Evolutionary conservation across 148 eudicot species (phyloP), one percentile per base, ranked within the genome.

Genomic region (Vaccinium macrocarpon): DNA sequence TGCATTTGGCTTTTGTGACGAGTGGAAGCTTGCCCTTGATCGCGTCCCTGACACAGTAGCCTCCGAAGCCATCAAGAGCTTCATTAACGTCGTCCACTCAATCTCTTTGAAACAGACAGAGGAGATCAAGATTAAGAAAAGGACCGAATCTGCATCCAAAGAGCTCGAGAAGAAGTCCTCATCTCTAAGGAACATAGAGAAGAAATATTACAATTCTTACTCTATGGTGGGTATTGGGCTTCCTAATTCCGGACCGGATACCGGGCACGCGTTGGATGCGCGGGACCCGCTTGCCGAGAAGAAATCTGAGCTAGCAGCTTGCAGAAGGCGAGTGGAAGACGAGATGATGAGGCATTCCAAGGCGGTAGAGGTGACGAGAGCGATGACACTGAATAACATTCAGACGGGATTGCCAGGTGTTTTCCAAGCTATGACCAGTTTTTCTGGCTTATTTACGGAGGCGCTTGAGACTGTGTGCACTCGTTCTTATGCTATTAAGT

Each of bases 331-430:
- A 80, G 97, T 96, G 32, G 97, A 92, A 80, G 99, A 96, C 7
- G 98, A 96, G 88, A 91, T 92, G 94, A 78, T 90, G 85, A 96
- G 91, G 88, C 95, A 96, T 88, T 87, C 94, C 19, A 96, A 93
- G 88, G 95, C 98, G 9, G 97, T 94, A 38, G 99, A 96, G 84
- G 99, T 96, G 83, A 96, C 99, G 0, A 79, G 94, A 85, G 98
- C 97, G 18, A 93, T 96, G 99, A 96, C 98, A n/a, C 71, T 96
- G 86, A 96, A 93, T 86, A 96, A 96, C 85, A 86, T 96, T 59
- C 99, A 96, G 79, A 96, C 99, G 0, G 99, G 99, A 7, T 84
- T 96, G 83, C 99, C 99, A 0, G 99, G 99, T 52, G 99, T 96
- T 75, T 96, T 96, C 71, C 98, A 96, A 84, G 93, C 99, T 8